A percentile compares a stretch with the other conserved stretches of the same genome.
Evolutionary conservation across 345 rosid genomes (phyloP).

Genomic region (Camelina sativa): DNA sequence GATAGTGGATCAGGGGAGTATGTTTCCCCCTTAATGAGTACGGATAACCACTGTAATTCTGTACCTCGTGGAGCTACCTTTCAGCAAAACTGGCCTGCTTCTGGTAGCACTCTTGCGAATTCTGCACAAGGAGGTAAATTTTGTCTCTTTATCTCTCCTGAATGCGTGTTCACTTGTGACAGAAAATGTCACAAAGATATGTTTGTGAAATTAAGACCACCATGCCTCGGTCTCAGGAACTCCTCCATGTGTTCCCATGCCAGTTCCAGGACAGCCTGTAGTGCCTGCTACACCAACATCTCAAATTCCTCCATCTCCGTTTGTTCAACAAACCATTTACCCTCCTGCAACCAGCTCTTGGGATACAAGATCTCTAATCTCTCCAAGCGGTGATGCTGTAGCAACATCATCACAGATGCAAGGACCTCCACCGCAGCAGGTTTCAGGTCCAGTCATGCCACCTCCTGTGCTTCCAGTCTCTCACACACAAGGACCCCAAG

Average conservation of each 20-base stretch:
- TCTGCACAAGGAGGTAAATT: constrained; percentile 61
- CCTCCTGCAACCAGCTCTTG: constrained; percentile 72
- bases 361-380: constrained; percentile 68
- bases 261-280: constrained; percentile 59
- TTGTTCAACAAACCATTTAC: constrained; percentile 66
- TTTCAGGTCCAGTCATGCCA: constrained; percentile 69
- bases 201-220: constrained; percentile 48
- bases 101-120: constrained; percentile 49
- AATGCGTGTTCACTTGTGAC: constrained; percentile 34
- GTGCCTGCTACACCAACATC: constrained; percentile 65
- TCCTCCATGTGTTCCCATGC: constrained; percentile 57
- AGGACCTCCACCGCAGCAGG: constrained; percentile 38
- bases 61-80: constrained; percentile 55
- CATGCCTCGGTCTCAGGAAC: constrained; percentile 53
- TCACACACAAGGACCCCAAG: constrained; percentile 68
- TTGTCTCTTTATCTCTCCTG: constrained; percentile 40
- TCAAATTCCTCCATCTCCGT: constrained; percentile 73
- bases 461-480: constrained; percentile 81
- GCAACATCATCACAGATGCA: constrained; percentile 47
- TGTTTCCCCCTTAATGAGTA: constrained; percentile 66
- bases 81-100: constrained; percentile 60
- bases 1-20: constrained; percentile 69
- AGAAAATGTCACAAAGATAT: neutral
- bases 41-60: constrained; percentile 54
- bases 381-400: constrained; percentile 60